Conservation (phyloP, 2,329 filamentous ascomycete species). For the Zymoseptoria ardabiliae region DNA sequence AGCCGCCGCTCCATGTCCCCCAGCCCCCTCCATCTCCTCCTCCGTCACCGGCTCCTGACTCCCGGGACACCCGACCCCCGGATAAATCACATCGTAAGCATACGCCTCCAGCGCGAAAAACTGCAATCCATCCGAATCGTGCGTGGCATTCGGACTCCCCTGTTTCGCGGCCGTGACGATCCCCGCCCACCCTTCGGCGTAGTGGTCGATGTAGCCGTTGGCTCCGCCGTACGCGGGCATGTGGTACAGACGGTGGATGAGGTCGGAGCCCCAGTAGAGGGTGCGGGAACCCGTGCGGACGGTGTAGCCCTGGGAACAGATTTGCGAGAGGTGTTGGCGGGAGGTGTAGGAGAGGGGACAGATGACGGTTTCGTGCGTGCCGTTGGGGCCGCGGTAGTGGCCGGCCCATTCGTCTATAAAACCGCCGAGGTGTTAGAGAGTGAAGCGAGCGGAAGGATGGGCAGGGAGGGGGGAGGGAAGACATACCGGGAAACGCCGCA, state of each 20-base stretch:
- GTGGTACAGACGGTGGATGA: slow-evolving; percentile 61
- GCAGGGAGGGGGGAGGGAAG: neutral
- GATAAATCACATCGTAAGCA: slow-evolving; percentile 57
- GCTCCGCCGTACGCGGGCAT: slow-evolving; percentile 50
- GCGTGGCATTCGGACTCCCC: slow-evolving; percentile 42
- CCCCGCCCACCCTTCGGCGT: slow-evolving; percentile 50
- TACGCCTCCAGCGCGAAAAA: slow-evolving; percentile 64
- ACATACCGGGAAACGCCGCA: slow-evolving; percentile 12
- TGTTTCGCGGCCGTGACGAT: slow-evolving; percentile 48
- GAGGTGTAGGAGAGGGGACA: slow-evolving; percentile 55
- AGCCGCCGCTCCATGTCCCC: slow-evolving; percentile 5
- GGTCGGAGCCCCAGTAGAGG: slow-evolving; percentile 58
- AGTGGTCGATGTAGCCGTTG: slow-evolving; percentile 56
- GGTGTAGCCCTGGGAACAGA: slow-evolving; percentile 56
- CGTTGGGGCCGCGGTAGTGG: slow-evolving; percentile 61
- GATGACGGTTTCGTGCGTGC: slow-evolving; percentile 61
- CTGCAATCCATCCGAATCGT: slow-evolving; percentile 57
- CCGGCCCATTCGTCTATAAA: slow-evolving; percentile 47
- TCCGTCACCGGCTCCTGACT: neutral
- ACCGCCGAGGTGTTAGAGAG: neutral
- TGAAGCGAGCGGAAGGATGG: neutral
- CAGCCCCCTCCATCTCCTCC: neutral
- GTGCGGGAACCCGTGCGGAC: slow-evolving; percentile 51
- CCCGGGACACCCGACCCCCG: slow-evolving; percentile 56
- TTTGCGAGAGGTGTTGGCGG: slow-evolving; percentile 49